phyloP scores from a whole-genome alignment of 495 filamentous ascomycete genomes.

The Oleoguttula mirabilis region DNA sequence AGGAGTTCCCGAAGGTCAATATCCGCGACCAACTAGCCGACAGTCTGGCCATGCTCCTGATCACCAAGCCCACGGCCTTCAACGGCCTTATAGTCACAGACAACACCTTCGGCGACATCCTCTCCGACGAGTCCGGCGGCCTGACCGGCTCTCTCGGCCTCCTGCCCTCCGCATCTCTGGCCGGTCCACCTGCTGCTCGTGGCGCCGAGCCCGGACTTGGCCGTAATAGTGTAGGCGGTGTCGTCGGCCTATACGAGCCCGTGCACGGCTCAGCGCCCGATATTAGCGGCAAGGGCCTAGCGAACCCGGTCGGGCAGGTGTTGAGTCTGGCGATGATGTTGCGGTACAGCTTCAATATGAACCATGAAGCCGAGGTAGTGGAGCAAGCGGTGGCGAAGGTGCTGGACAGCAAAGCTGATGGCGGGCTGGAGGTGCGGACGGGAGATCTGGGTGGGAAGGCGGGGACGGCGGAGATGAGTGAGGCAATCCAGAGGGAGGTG shows the following conservation, averaged over 20 bases:
- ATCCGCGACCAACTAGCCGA: conserved; percentile 40
- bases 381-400: conserved; percentile 43
- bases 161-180: conserved; percentile 39
- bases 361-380: conserved; percentile 40
- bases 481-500: conserved; percentile 32
- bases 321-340: conserved; percentile 42
- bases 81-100: conserved; percentile 41
- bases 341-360: conserved; percentile 41
- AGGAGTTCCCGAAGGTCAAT: conserved; percentile 38
- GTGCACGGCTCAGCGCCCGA: conserved; percentile 35
- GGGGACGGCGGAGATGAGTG: conserved; percentile 40
- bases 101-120: conserved; percentile 43
- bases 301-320: conserved; percentile 27
- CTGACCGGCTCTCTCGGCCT: conserved; percentile 40
- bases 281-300: conserved; percentile 32
- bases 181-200: conserved; percentile 31
- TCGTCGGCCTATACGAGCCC: conserved; percentile 31
- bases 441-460: conserved; percentile 45
- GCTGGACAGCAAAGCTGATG: conserved; percentile 33
- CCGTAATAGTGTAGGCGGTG: conserved; percentile 27
- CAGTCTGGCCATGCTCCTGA: conserved; percentile 38
- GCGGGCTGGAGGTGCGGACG: conserved; percentile 34
- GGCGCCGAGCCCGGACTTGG: conserved; percentile 5
- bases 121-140: conserved; percentile 40
- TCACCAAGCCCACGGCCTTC: conserved; percentile 36